Percentiles rank a stretch among this genome's conserved stretches.
phyloP scores from a whole-genome alignment of 2,329 filamentous ascomycete species.

The Shiraia bambusicola region DNA sequence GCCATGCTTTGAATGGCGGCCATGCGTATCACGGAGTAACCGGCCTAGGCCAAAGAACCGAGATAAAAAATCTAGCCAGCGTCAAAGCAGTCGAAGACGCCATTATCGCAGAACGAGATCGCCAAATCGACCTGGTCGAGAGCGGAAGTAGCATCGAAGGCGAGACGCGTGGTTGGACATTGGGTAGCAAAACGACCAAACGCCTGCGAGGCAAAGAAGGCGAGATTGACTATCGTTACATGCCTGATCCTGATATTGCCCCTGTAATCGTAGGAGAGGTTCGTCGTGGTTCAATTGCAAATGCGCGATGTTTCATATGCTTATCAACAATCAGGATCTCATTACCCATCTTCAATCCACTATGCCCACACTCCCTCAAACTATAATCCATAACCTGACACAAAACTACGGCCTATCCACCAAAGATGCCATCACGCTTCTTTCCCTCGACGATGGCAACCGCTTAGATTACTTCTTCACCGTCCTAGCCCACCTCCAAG shows the following conservation, averaged over 20 bases:
- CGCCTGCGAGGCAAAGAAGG: slow-evolving; percentile 89
- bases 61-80: slow-evolving; percentile 96
- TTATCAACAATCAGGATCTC: slow-evolving; percentile 54
- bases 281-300: slow-evolving; percentile 1
- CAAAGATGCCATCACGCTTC: slow-evolving; percentile 81
- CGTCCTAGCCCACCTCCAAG: slow-evolving; percentile 51
- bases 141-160: slow-evolving; percentile 72
- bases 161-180: slow-evolving; percentile 90
- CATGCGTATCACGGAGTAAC: slow-evolving; percentile 59
- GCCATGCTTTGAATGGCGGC: slow-evolving; percentile 23
- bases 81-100: slow-evolving; percentile 96
- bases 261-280: slow-evolving; percentile 71
- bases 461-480: slow-evolving; percentile 80
- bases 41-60: slow-evolving; percentile 80
- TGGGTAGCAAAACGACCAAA: slow-evolving; percentile 79
- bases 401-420: slow-evolving; percentile 66
- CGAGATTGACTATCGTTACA: slow-evolving; percentile 96
- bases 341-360: slow-evolving; percentile 63
- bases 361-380: slow-evolving; percentile 72
- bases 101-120: slow-evolving; percentile 84
- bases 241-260: slow-evolving; percentile 90
- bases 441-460: slow-evolving; percentile 74
- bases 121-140: slow-evolving; percentile 81
- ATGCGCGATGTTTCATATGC: not conserved
- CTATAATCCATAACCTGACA: slow-evolving; percentile 64